phyloP scores from a whole-genome alignment of 1,139 yeast genomes.

The Casaregolazyma lundiana region DNA sequence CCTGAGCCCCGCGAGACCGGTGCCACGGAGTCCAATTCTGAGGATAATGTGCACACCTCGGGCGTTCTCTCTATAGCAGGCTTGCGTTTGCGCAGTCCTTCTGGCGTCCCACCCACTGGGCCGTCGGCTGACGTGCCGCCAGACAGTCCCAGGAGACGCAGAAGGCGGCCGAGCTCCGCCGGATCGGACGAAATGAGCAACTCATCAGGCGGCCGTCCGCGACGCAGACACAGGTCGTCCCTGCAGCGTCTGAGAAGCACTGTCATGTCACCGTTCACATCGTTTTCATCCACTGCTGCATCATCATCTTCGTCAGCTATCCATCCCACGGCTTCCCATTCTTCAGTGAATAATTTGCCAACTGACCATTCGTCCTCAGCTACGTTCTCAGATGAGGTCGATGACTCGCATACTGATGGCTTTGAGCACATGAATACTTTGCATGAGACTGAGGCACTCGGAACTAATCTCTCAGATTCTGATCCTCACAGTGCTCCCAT shows the following conservation, averaged over 20 bases:
- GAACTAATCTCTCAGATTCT: too few species aligned
- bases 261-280: conserved; percentile 9
- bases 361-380: too few species aligned
- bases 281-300: conserved; percentile 7
- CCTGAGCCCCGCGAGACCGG: neutral
- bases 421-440: too few species aligned
- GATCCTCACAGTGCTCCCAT: neutral
- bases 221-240: conserved; percentile 12
- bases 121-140: neutral
- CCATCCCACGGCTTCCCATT: neutral
- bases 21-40: neutral
- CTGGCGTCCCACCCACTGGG: neutral
- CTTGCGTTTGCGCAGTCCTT: neutral
- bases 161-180: conserved; percentile 9
- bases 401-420: too few species aligned
- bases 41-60: neutral
- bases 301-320: neutral
- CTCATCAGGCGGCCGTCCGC: conserved; percentile 2
- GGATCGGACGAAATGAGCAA: conserved; percentile 7
- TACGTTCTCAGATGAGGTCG: too few species aligned
- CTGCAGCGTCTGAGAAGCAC: conserved; percentile 8
- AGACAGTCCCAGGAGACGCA: conserved; percentile 1
- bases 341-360: too few species aligned
- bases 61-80: neutral
- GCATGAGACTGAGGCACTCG: too few species aligned